phyloP scores from a whole-genome alignment of 768 basidiomycete genomes.

The Boletus tomentosulus region DNA sequence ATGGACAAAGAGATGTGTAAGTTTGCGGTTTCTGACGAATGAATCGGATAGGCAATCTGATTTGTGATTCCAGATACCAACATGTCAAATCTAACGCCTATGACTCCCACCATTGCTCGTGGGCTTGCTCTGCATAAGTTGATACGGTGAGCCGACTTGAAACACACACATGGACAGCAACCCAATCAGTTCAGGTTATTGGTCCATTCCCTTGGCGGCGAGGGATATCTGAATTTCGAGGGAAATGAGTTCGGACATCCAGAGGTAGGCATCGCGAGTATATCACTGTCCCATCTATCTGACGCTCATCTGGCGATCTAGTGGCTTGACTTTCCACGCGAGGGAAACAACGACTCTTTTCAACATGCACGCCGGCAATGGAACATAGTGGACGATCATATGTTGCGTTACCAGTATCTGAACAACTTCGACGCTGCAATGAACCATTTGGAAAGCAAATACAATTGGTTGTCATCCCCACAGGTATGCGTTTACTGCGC shows the following conservation, averaged over 20 bases:
- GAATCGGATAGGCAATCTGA: neutral
- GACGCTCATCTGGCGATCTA: slow-evolving; percentile 24
- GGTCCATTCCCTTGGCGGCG: slow-evolving; percentile 90
- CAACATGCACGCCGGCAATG: slow-evolving; percentile 96
- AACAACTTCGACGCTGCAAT: slow-evolving; percentile 92
- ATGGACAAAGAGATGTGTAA: slow-evolving; percentile 99
- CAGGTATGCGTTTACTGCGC: slow-evolving; percentile 47
- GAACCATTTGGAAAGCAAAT: slow-evolving; percentile 79
- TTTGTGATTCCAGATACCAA: slow-evolving; percentile 61
- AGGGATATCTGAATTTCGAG: slow-evolving; percentile 97
- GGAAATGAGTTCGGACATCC: slow-evolving; percentile 99
- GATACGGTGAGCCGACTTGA: slow-evolving; percentile 64
- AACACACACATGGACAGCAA: neutral
- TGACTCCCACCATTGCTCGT: slow-evolving; percentile 83
- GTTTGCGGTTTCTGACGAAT: slow-evolving; percentile 20
- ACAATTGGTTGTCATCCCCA: slow-evolving; percentile 78
- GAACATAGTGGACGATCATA: slow-evolving; percentile 83
- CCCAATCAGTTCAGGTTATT: slow-evolving; percentile 53
- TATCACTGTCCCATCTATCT: neutral
- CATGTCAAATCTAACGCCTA: slow-evolving; percentile 83
- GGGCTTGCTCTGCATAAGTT: slow-evolving; percentile 95
- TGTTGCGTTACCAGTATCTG: slow-evolving; percentile 90
- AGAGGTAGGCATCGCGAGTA: slow-evolving; percentile 50
- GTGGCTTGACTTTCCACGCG: slow-evolving; percentile 99
- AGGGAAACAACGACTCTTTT: slow-evolving; percentile 93